Base-by-base conservation (phyloP, 2,329 filamentous ascomycete genomes). In the Cordyceps javanica region DNA sequence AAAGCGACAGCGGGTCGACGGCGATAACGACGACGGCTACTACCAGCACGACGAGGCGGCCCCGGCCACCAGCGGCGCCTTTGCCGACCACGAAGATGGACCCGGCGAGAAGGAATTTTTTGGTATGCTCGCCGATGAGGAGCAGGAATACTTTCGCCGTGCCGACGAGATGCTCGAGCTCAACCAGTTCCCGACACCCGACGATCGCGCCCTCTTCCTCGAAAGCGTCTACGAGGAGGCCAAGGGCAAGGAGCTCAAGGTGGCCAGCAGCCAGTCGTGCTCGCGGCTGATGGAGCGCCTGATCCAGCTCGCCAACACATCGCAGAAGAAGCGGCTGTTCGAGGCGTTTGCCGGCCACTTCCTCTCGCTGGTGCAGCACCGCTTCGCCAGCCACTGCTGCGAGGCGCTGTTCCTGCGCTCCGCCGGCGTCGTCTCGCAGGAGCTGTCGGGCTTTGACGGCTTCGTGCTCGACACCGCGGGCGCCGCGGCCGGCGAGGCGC, bases 311-410 rank as follows among this genome's bases (percentile, higher is more conserved):
- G 93, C 91, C 28, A 88, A 83, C 34, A 80, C 87, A 32, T 75
- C 77, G 19, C 94, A 97, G 74, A 87, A 96, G 72, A 96, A 96
- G 78, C 81, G 81, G 49, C 75, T 99, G 21, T 97, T 97, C 70
- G 82, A 84, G 62, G 90, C 89, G 45, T 97, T 97, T 70, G 86
- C 80, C 21, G 87, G 88, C 34, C 90, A 97, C 72, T 96, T 97
- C 72, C 77, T 93, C 59, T 88, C 92, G 65, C 82, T 99, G 28
- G 86, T 97, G 53, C 92, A 95, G 70, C 94, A 99, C 74, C 88
- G 94, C 19, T 99, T 99, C 67, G 94, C 94, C 5, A 96, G 92
- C 60, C 94, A 99, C 76, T 97, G 93, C 74, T 97, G 92, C 70
- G 94, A 99, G 75, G 90, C 90, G 26, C 80, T 99, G 32, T 97